Evolutionary conservation across 495 filamentous ascomycete genomes (phyloP), one percentile per base, ranked within the genome.

Genomic region (Hyaloscypha bicolor): DNA sequence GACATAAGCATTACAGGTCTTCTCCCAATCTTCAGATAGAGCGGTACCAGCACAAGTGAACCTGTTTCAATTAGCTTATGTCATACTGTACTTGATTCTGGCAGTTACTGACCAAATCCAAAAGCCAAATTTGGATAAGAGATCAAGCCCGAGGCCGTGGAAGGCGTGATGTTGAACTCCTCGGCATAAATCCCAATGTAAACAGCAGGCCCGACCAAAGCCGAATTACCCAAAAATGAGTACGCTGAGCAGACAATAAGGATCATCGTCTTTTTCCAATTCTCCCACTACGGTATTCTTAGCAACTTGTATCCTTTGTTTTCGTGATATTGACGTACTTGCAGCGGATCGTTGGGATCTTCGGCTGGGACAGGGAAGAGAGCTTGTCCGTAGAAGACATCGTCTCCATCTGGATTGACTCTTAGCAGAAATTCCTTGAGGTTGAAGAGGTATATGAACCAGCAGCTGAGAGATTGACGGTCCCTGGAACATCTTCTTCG

Each of bases 321-420:
- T 48, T 29, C 1, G 48, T 56, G 52, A 21, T 58, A 32, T 60
- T 9, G n/a, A 62, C 66, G 5, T 59, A 82, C 82, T 69, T 84
- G 82, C 33, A 88, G 78, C n/a, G 87, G 87, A 72, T 90, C 86
- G 65, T 90, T 90, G 0, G 86, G 87, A 68, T 88, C 86, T 60
- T 86, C 84, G 0, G 85, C 81, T 8, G 87, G 86, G 0, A 88
- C 86, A 2, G 86, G 87, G 66, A 83, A 90, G 29, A 88, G 73
- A 3, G 86, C 87, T 67, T 88, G 86, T 62, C 86, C 87, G 55
- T 86, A 83, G 2, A 77, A 84, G 3, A 83, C 85, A 66, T 88
- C 86, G 67, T 90, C 86, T 59, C 86, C 87, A 76, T 88, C 87
- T 81, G 56, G 64, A 31, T 69, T 51, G 22, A 53, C 48, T 22